These are phyloP conservation scores for Aspergillus fumigatiaffinis DNA, from an alignment of 2,329 filamentous ascomycete genomes.

Conservation along the genomic window DNA sequence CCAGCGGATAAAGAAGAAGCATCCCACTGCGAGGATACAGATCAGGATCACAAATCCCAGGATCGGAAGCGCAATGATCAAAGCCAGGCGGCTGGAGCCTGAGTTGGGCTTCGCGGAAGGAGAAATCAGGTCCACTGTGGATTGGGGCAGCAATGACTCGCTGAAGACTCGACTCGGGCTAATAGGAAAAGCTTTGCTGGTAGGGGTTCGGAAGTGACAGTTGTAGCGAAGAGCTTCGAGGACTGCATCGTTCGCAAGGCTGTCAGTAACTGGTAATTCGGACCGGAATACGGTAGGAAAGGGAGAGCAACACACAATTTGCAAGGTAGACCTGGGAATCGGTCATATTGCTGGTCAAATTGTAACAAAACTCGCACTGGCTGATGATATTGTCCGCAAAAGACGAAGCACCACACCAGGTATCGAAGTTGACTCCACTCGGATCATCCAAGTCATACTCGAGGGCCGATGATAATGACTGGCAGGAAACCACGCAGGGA, in stretches of 20 bases:
- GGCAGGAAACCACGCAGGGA: slow-evolving; percentile 43
- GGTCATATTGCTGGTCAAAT: slow-evolving; percentile 38
- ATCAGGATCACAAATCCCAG: slow-evolving; percentile 40
- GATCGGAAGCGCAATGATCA: slow-evolving; percentile 43
- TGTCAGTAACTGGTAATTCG: neutral
- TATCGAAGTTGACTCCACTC: slow-evolving; percentile 25
- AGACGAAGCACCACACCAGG: slow-evolving; percentile 34
- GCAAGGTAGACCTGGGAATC: slow-evolving; percentile 37
- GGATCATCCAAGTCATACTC: slow-evolving; percentile 28
- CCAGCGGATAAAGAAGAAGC: slow-evolving; percentile 41
- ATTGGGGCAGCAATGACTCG: slow-evolving; percentile 34
- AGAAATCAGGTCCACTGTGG: slow-evolving; percentile 20
- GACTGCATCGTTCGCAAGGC: slow-evolving; percentile 24
- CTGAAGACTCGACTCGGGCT: slow-evolving; percentile 40
- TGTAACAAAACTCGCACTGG: slow-evolving; percentile 42
- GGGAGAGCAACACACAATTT: slow-evolving; percentile 38
- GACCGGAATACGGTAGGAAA: neutral
- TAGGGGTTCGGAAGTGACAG: slow-evolving; percentile 38
- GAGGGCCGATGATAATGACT: slow-evolving; percentile 30
- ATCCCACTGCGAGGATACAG: slow-evolving; percentile 29
- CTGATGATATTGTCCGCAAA: slow-evolving; percentile 42
- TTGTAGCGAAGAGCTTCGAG: slow-evolving; percentile 45
- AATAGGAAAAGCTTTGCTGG: slow-evolving; percentile 38
- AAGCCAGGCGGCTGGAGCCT: slow-evolving; percentile 28
- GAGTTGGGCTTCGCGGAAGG: slow-evolving; percentile 10